Conservation (phyloP, 768 basidiomycete genomes). For the Cyathus striatus region DNA sequence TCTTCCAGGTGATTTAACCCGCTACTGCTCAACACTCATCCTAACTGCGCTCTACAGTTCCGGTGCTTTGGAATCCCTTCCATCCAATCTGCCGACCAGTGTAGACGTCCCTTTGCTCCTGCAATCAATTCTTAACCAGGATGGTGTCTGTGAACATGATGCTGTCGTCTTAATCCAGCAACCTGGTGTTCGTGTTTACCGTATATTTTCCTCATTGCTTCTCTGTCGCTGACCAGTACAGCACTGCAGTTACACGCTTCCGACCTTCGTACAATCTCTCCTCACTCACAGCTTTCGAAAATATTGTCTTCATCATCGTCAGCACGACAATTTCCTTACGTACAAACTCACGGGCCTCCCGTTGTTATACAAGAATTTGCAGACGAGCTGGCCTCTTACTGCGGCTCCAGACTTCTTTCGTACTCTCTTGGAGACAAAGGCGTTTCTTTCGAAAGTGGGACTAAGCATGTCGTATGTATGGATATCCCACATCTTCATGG, state of each 20-base stretch:
- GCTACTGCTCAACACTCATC: not conserved
- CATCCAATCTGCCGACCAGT: slow-evolving; percentile 21
- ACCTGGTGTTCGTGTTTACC: slow-evolving; percentile 67
- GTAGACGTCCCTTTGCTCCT: slow-evolving; percentile 31
- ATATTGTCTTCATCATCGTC: slow-evolving; percentile 46
- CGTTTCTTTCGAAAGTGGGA: slow-evolving; percentile 25
- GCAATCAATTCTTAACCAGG: slow-evolving; percentile 34
- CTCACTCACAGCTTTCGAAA: slow-evolving; percentile 39
- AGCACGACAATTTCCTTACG: slow-evolving; percentile 60
- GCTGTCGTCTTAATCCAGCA: slow-evolving; percentile 67
- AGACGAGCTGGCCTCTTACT: slow-evolving; percentile 41
- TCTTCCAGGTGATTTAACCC: slow-evolving; percentile 47
- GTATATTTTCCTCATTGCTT: not conserved
- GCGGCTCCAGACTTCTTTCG: slow-evolving; percentile 45
- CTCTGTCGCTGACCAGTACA: not conserved
- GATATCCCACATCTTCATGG: slow-evolving; percentile 46
- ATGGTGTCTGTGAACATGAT: slow-evolving; percentile 57
- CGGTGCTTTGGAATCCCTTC: slow-evolving; percentile 36
- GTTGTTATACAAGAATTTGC: slow-evolving; percentile 16
- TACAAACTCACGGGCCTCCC: too few relatives aligned
- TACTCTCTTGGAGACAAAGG: slow-evolving; percentile 31
- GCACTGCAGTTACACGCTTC: slow-evolving; percentile 61
- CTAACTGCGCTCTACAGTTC: slow-evolving; percentile 32
- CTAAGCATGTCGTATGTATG: slow-evolving; percentile 55
- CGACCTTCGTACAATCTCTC: slow-evolving; percentile 60